Evolutionary conservation across 2,329 filamentous ascomycete genomes (phyloP).

Genomic region (Septoria petroselini): DNA sequence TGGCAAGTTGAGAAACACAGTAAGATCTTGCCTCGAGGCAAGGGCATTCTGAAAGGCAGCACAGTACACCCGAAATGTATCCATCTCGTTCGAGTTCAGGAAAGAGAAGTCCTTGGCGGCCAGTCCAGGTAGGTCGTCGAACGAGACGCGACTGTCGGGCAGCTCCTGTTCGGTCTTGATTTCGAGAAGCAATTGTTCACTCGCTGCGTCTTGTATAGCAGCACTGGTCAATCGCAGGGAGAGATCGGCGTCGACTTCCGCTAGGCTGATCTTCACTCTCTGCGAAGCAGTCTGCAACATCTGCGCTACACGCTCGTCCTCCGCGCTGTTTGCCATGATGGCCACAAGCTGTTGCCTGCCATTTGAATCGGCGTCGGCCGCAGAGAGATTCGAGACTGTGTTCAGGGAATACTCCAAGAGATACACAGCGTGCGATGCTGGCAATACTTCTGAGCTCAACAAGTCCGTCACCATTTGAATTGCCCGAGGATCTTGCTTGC

Average conservation of each 20-base stretch:
- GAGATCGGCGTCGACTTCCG: slow-evolving; percentile 17
- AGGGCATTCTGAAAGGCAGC: slow-evolving; percentile 19
- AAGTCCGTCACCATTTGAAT: slow-evolving; percentile 12
- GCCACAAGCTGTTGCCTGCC: slow-evolving; percentile 13
- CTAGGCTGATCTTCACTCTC: slow-evolving; percentile 10
- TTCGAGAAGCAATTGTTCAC: slow-evolving; percentile 6
- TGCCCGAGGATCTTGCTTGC: slow-evolving; percentile 6
- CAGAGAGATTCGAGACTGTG: neutral
- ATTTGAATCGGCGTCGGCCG: slow-evolving; percentile 1
- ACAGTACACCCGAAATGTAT: slow-evolving; percentile 18
- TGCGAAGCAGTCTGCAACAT: slow-evolving; percentile 15
- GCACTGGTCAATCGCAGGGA: slow-evolving; percentile 16
- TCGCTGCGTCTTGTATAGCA: slow-evolving; percentile 7
- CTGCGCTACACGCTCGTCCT: slow-evolving; percentile 6
- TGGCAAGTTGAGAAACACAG: slow-evolving; percentile 17
- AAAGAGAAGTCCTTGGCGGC: slow-evolving; percentile 22
- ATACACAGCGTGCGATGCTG: slow-evolving; percentile 12
- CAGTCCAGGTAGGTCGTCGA: slow-evolving; percentile 18
- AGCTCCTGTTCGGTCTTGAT: slow-evolving; percentile 8
- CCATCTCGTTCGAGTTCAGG: slow-evolving; percentile 15
- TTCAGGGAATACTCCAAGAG: slow-evolving; percentile 18
- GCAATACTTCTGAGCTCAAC: slow-evolving; percentile 5
- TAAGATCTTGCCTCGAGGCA: slow-evolving; percentile 19
- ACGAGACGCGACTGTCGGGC: slow-evolving; percentile 2
- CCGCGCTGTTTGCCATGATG: slow-evolving; percentile 2